Evolutionary conservation across 805 yeast species (phyloP).

Genomic region (Myxozyma sirexii): DNA sequence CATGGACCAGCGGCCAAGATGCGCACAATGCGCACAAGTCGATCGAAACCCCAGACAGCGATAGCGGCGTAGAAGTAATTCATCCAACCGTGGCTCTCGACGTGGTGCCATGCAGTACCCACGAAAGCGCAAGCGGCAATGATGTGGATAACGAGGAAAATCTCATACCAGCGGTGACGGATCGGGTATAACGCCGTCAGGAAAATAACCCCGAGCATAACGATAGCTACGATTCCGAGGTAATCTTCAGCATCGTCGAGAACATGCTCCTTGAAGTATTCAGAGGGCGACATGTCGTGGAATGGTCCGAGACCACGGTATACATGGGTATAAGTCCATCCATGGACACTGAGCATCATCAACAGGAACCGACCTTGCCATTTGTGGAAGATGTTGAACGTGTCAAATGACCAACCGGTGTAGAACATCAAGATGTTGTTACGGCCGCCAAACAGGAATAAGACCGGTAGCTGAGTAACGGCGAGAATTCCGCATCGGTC

Average conservation of each 20-base stretch:
- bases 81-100: slow-evolving; percentile 53
- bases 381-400: slow-evolving; percentile 66
- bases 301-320: slow-evolving; percentile 27
- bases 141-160: slow-evolving; percentile 60
- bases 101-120: slow-evolving; percentile 41
- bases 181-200: slow-evolving; percentile 55
- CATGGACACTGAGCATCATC: slow-evolving; percentile 57
- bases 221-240: slow-evolving; percentile 49
- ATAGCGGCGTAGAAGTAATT: slow-evolving; percentile 57
- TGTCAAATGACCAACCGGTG: slow-evolving; percentile 64
- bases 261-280: slow-evolving; percentile 42
- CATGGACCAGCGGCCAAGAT: slow-evolving; percentile 58
- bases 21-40: slow-evolving; percentile 59
- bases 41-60: slow-evolving; percentile 72
- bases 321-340: slow-evolving; percentile 55
- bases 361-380: slow-evolving; percentile 59
- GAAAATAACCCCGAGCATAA: slow-evolving; percentile 30
- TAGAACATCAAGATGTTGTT: slow-evolving; percentile 66
- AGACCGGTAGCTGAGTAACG: slow-evolving; percentile 49
- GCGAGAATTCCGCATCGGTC: slow-evolving; percentile 38
- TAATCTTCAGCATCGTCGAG: slow-evolving; percentile 20
- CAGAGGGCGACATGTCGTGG: slow-evolving; percentile 38
- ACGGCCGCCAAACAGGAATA: slow-evolving; percentile 68
- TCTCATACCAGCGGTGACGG: slow-evolving; percentile 61
- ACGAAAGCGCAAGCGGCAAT: slow-evolving; percentile 53